Conservation (phyloP, 371 early-diverging fungal species). For the Dichotomocladium elegans region DNA sequence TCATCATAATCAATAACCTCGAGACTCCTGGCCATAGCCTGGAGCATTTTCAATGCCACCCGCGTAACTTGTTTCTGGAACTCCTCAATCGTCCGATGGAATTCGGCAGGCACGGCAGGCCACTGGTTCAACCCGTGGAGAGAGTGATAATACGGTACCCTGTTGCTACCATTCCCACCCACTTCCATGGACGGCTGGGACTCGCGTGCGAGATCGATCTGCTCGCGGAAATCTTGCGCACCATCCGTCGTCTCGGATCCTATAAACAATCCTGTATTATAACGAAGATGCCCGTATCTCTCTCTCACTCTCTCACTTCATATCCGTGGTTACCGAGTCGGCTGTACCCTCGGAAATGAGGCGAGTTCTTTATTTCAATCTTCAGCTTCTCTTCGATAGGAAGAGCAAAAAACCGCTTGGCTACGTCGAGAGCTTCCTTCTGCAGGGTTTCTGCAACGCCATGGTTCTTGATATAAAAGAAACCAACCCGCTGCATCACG, state of each 20-base stretch:
- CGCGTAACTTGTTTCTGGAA: conserved; percentile 38
- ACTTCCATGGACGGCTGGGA: conserved; percentile 20
- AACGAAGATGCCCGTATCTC: background rate
- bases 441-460: conserved; percentile 39
- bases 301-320: conserved; percentile 2
- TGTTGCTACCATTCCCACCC: no score
- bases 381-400: conserved; percentile 57
- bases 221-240: conserved; percentile 54
- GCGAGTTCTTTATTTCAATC: conserved; percentile 49
- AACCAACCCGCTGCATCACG: conserved; percentile 55
- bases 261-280: background rate
- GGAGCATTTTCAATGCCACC: conserved; percentile 41
- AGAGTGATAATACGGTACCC: conserved; percentile 40
- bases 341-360: conserved; percentile 65
- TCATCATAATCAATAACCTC: conserved; percentile 29
- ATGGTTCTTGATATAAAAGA: conserved; percentile 60
- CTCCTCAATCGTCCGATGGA: conserved; percentile 34
- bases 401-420: conserved; percentile 49
- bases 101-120: conserved; percentile 42
- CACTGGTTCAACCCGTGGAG: conserved; percentile 57
- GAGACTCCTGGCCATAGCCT: conserved; percentile 47
- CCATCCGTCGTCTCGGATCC: conserved; percentile 52
- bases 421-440: conserved; percentile 26
- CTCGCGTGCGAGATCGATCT: conserved; percentile 58
- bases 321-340: conserved; percentile 40